Conservation (phyloP, 495 filamentous ascomycete genomes). For the Patellaria atrata region DNA sequence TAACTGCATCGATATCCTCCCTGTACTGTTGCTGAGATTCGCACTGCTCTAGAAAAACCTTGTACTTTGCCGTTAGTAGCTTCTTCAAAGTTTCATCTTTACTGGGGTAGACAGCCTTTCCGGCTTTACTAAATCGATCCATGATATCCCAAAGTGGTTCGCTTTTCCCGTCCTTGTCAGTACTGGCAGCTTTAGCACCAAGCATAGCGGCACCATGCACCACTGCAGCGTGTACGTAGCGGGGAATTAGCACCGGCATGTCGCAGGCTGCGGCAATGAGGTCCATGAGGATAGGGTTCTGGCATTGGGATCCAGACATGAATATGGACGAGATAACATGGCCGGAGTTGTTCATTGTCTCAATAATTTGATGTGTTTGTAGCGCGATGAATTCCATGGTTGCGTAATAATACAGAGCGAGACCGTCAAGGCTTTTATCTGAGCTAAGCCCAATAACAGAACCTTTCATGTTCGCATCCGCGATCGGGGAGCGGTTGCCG, state of each 20-base stretch:
- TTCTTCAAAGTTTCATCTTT: constrained; percentile 57
- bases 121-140: constrained; percentile 91
- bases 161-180: constrained; percentile 50
- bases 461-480: constrained; percentile 82
- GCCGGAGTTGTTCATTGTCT: constrained; percentile 75
- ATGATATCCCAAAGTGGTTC: constrained; percentile 91
- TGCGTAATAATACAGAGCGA: constrained; percentile 83
- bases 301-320: constrained; percentile 96
- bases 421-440: constrained; percentile 69
- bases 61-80: constrained; percentile 72
- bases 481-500: constrained; percentile 88
- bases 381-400: constrained; percentile 95
- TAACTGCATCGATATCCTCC: constrained; percentile 30
- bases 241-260: constrained; percentile 82
- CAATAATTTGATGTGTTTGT: constrained; percentile 89
- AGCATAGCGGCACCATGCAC: constrained; percentile 95
- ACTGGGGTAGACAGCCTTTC: constrained; percentile 62
- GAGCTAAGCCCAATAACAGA: constrained; percentile 71
- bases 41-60: constrained; percentile 37
- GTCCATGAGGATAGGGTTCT: constrained; percentile 80
- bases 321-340: constrained; percentile 84
- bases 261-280: constrained; percentile 81
- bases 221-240: constrained; percentile 89
- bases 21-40: constrained; percentile 25
- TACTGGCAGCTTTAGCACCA: constrained; percentile 78